Evolutionary conservation across 148 eudicot genomes (phyloP).

Genomic region (Arctostaphylos glauca): DNA sequence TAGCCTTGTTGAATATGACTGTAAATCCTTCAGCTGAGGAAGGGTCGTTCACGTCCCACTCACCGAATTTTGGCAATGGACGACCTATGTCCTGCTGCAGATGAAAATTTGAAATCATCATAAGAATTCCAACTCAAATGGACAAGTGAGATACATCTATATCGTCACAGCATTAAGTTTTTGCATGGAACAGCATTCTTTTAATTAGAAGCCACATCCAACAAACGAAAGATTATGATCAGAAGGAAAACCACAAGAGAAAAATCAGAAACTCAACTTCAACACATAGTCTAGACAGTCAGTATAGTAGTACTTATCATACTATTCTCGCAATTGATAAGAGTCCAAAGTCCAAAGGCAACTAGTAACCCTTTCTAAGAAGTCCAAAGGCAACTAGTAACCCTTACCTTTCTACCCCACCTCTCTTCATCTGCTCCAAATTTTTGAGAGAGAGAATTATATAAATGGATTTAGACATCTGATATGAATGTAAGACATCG

Average conservation of each 20-base stretch:
- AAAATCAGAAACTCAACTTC: neutral
- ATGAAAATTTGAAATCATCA: neutral
- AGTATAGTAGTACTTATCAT: neutral
- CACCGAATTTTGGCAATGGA: slow-evolving; percentile 28
- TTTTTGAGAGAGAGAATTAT: neutral
- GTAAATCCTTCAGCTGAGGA: slow-evolving; percentile 30
- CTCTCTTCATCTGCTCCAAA: neutral
- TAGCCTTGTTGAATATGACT: slow-evolving; percentile 24
- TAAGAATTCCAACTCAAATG: neutral
- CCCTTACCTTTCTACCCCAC: neutral
- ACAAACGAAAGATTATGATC: neutral
- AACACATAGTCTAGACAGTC: neutral
- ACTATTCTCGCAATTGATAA: neutral
- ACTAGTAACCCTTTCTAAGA: neutral
- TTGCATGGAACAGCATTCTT: neutral
- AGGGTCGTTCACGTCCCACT: slow-evolving; percentile 27
- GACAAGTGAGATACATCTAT: neutral
- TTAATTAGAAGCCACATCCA: neutral
- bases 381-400: neutral
- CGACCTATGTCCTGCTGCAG: slow-evolving; percentile 23
- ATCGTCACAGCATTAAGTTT: neutral
- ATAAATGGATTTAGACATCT: neutral
- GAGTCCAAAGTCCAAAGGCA: neutral
- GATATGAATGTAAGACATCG: too few relatives aligned
- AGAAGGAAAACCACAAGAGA: neutral